phyloP scores from a whole-genome alignment of 176 grass and related monocot species.

The Triticum dicoccoides region DNA sequence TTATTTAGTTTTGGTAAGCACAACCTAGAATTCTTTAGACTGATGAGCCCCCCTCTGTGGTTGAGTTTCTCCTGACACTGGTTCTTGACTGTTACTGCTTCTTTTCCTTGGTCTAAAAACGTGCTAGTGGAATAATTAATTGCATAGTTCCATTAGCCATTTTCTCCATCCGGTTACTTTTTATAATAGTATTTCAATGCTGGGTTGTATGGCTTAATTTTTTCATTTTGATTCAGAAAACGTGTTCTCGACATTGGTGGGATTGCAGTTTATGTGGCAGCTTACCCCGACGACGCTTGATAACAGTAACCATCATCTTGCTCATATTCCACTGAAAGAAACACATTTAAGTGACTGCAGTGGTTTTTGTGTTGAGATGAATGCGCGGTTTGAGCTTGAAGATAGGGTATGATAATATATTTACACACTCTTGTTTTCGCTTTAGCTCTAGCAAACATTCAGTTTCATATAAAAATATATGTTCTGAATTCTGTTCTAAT shows the following conservation, averaged over 20 bases:
- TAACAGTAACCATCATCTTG: conserved; percentile 65
- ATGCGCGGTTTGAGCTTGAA: conserved; percentile 84
- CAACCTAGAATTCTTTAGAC: background rate
- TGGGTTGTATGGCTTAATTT: background rate
- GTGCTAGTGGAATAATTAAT: conserved; percentile 7
- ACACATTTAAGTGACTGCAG: conserved; percentile 89
- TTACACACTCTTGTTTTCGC: conserved; percentile 15
- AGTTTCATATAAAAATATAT: conserved; percentile 25
- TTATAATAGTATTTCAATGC: background rate
- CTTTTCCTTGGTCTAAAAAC: background rate
- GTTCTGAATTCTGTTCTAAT: conserved; percentile 16
- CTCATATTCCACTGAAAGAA: conserved; percentile 92
- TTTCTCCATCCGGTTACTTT: background rate
- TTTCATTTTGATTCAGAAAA: conserved; percentile 69
- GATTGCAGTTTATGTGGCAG: conserved; percentile 85
- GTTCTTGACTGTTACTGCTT: background rate
- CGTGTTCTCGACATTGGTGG: conserved; percentile 83
- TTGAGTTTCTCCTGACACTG: conserved; percentile 12
- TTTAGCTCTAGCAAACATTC: background rate
- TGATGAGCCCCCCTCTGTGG: background rate
- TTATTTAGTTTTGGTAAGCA: background rate
- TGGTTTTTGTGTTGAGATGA: conserved; percentile 89
- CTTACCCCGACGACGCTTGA: conserved; percentile 58
- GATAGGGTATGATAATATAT: conserved; percentile 59
- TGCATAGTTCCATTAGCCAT: conserved; percentile 7